These are phyloP conservation scores for Acacia acuminata DNA, from an alignment of 306 rosid genomes.

Conservation along the genomic window DNA sequence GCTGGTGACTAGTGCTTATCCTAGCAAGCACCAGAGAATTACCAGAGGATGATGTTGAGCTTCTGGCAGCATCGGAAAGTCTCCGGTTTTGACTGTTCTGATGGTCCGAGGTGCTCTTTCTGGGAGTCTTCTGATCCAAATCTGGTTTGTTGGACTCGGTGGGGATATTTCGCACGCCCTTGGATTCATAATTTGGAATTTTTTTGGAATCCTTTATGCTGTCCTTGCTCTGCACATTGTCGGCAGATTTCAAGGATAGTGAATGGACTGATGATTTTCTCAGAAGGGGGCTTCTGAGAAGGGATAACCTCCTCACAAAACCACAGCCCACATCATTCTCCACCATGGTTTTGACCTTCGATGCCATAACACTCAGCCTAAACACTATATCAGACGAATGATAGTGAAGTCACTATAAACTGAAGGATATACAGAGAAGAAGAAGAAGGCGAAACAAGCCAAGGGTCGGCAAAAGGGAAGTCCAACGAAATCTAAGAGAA, in stretches of 20 bases:
- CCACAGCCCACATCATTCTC: constrained; percentile 56
- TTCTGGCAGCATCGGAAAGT: constrained; percentile 65
- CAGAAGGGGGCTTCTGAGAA: constrained; percentile 43
- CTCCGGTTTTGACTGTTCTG: constrained; percentile 34
- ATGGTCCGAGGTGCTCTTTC: constrained; percentile 39
- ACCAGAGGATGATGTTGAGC: constrained; percentile 63
- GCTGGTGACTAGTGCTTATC: constrained; percentile 36
- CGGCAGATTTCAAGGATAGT: constrained; percentile 49
- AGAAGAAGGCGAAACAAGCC: constrained; percentile 17
- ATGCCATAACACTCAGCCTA: constrained; percentile 45
- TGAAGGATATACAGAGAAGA: not conserved
- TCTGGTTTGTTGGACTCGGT: constrained; percentile 13
- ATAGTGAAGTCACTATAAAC: constrained; percentile 10
- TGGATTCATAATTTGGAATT: constrained; percentile 29
- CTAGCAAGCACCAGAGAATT: constrained; percentile 49
- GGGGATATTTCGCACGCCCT: constrained; percentile 21
- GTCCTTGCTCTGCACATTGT: constrained; percentile 26
- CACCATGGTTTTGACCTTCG: constrained; percentile 43
- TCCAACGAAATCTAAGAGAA: constrained; percentile 18
- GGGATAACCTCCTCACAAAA: constrained; percentile 65
- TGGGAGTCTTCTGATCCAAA: constrained; percentile 35
- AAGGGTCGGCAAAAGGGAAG: not conserved
- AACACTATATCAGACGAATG: not conserved
- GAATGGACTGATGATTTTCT: constrained; percentile 81
- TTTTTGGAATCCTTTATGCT: constrained; percentile 7